A percentile compares a stretch with the other conserved stretches of the same genome.
Conservation (phyloP, 2,329 filamentous ascomycete genomes). For the Fusarium concolor region DNA sequence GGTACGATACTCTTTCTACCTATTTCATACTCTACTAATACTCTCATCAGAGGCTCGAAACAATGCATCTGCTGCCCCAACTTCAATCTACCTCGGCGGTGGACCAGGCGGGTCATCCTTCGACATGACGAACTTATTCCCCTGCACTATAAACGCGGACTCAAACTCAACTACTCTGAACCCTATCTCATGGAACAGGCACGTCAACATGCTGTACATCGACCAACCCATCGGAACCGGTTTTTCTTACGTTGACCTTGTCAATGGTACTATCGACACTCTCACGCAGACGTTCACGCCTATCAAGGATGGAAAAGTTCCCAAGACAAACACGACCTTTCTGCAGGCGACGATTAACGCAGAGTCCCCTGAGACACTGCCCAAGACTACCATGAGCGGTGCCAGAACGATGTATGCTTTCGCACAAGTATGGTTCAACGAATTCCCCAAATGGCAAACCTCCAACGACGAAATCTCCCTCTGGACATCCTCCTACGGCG, state of each 20-base stretch:
- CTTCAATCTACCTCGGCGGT: constrained; percentile 71
- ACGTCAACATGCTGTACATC: constrained; percentile 62
- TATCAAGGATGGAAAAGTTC: background rate
- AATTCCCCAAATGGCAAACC: constrained; percentile 66
- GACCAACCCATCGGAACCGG: constrained; percentile 73
- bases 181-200: constrained; percentile 70
- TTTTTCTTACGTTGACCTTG: constrained; percentile 61
- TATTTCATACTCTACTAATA: too few relatives aligned
- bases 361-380: background rate
- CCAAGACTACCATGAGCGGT: constrained; percentile 63
- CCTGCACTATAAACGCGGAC: constrained; percentile 59
- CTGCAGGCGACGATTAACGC: constrained; percentile 31
- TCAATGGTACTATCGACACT: constrained; percentile 67
- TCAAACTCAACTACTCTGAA: constrained; percentile 65
- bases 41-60: constrained; percentile 54
- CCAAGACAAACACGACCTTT: constrained; percentile 25
- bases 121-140: constrained; percentile 68
- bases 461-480: constrained; percentile 66
- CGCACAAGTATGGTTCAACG: constrained; percentile 66
- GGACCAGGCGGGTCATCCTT: constrained; percentile 71
- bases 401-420: constrained; percentile 71
- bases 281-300: constrained; percentile 49
- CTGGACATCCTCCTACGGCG: constrained; percentile 73
- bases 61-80: constrained; percentile 35
- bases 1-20: constrained; percentile 34